Base-by-base conservation (phyloP, 192 early-diverging fungal species). In the Chytriomyces confervae region DNA sequence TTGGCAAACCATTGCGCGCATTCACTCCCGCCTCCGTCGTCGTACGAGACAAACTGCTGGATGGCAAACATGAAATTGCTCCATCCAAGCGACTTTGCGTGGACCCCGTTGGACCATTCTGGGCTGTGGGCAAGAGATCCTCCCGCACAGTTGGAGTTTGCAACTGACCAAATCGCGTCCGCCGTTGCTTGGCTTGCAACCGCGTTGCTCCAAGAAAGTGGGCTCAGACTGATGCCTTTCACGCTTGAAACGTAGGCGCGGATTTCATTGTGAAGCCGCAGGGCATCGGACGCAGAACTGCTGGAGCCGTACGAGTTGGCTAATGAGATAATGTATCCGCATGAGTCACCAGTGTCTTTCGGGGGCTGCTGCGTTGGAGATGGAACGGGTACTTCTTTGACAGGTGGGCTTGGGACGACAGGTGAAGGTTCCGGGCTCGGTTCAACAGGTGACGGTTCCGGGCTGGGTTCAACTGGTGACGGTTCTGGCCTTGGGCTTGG, bases 71-170 rank as follows among this genome's bases (percentile, higher is more conserved):
- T 57, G 44, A 57, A 72, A 51, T 72, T 29, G 9, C 49, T 49
- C 48, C 48, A 72, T n/a, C 69, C 69, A 50, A 72, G 51, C 8
- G 18, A 13, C 69, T 72, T 72, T 50, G 69, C 69, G 5, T n/a
- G 47, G 18, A 51, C 69, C 2, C 23, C 44, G 29, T 51, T 51
- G 29, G 29, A 36, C 11, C 50, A 72, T 24, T 57, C 53, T 43
- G 69, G 69, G 8, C 57, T 57, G 57, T 72, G 69, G 4, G 27
- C 9, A 13, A 68, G 48, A 8, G 43, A 8, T n/a, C 66, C 66
- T 18, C 43, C 16, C 2, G 10, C 7, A 29, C 69, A 72, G 44
- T 43, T 43, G 8, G 48, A n/a, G 16, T 46, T 13, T 16, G 10
- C 48, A 10, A 72, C 69, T 1, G 49, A 18, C 23, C 57, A 72